These are phyloP conservation scores for Pseudogymnoascus sp. DNA, from an alignment of 2,329 filamentous ascomycete species.

Conservation along the genomic window DNA sequence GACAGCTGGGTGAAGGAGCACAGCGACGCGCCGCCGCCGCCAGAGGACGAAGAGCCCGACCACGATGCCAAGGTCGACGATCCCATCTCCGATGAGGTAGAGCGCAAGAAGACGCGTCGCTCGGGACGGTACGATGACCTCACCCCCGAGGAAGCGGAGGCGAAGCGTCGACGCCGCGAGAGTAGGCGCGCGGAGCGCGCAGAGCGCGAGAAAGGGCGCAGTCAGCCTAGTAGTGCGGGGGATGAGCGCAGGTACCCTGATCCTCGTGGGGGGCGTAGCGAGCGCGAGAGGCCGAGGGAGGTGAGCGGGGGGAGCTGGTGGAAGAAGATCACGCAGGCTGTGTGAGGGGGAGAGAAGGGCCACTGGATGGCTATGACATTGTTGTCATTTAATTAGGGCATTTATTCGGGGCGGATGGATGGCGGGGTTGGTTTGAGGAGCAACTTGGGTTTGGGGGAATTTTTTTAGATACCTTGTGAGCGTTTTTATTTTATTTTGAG, in stretches of 20 bases:
- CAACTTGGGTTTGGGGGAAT: background rate
- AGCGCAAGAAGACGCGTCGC: slow-evolving; percentile 24
- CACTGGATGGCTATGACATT: background rate
- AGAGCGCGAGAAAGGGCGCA: slow-evolving; percentile 22
- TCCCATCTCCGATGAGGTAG: slow-evolving; percentile 22
- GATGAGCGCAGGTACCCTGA: slow-evolving; percentile 22
- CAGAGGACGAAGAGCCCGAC: slow-evolving; percentile 29
- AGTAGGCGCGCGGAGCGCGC: slow-evolving; percentile 22
- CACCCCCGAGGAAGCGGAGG: slow-evolving; percentile 21
- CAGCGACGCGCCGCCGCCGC: slow-evolving; percentile 52
- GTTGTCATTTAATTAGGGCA: background rate
- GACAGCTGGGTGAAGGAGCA: slow-evolving; percentile 60
- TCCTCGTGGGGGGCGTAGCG: slow-evolving; percentile 23
- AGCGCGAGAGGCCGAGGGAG: slow-evolving; percentile 54
- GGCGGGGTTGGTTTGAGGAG: background rate
- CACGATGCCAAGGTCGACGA: slow-evolving; percentile 17
- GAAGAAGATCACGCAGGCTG: slow-evolving; percentile 21
- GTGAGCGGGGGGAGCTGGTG: slow-evolving; percentile 52
- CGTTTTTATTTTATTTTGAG: slow-evolving; percentile 4
- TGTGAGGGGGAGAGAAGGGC: background rate
- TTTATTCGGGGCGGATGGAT: background rate
- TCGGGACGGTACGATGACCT: slow-evolving; percentile 21
- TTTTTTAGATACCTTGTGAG: slow-evolving; percentile 9
- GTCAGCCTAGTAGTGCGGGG: slow-evolving; percentile 23
- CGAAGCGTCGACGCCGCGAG: slow-evolving; percentile 24